A percentile compares a stretch with the other conserved stretches of the same genome.
Evolutionary conservation across 495 filamentous ascomycete genomes (phyloP).

Genomic region (Tuber aestivum): DNA sequence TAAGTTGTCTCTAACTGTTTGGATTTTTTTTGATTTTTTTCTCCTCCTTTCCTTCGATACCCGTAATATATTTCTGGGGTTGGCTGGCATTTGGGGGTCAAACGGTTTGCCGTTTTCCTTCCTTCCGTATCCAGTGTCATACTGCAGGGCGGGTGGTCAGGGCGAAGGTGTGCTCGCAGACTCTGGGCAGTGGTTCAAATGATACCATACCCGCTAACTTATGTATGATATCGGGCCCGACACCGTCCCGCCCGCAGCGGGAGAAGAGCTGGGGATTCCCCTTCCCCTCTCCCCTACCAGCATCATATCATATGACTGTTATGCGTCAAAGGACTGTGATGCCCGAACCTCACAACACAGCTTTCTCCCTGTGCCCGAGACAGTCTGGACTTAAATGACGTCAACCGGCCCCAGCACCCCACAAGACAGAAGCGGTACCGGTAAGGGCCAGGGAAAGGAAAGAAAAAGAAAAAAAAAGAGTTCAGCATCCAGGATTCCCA

Average conservation of each 20-base stretch:
- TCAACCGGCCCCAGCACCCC: not conserved
- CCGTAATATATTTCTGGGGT: too few species aligned
- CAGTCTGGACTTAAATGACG: not conserved
- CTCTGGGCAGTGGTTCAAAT: not conserved
- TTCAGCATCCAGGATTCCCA: not conserved
- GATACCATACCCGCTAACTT: too few species aligned
- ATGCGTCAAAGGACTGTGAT: not conserved
- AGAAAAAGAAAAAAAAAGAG: not conserved
- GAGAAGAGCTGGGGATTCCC: not conserved
- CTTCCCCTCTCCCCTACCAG: too few species aligned
- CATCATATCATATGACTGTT: not conserved
- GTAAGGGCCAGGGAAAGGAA: not conserved
- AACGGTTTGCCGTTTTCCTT: not conserved
- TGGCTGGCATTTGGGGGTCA: too few species aligned
- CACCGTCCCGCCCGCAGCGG: not conserved
- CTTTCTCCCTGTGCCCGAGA: too few species aligned
- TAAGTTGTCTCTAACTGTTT: too few species aligned
- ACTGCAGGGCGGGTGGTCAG: accelerated
- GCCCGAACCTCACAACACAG: not conserved
- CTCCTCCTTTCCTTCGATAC: too few species aligned
- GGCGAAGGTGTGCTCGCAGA: not conserved
- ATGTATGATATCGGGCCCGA: not conserved
- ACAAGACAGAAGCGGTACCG: not conserved
- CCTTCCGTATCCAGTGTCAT: not conserved
- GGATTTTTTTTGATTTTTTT: too few species aligned